Evolutionary conservation across 179 eudicot species (phyloP).

Genomic region (Beta corolliflora): DNA sequence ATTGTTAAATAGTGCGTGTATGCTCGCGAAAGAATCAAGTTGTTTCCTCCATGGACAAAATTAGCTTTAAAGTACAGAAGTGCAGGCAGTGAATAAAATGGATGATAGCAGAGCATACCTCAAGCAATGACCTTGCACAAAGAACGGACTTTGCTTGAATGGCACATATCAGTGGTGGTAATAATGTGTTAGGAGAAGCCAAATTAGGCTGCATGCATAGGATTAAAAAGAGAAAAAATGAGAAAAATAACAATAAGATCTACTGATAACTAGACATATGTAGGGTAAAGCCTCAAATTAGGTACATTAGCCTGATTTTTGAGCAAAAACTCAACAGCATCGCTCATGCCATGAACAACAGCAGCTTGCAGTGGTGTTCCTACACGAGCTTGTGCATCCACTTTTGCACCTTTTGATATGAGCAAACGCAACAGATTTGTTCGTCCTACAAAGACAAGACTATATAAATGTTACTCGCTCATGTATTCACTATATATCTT

Average conservation of each 20-base stretch:
- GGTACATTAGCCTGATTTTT: slow-evolving; percentile 19
- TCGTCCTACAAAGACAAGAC: slow-evolving; percentile 9
- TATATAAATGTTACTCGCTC: neutral
- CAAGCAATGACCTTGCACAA: slow-evolving; percentile 19
- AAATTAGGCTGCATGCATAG: slow-evolving; percentile 21
- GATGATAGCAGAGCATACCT: slow-evolving; percentile 11
- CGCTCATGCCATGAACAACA: slow-evolving; percentile 2
- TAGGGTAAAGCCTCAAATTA: neutral
- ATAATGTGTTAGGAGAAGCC: neutral
- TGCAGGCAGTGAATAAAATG: neutral
- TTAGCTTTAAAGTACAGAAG: neutral
- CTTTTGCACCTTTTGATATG: slow-evolving; percentile 19
- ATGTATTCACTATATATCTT: no score
- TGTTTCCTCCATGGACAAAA: neutral
- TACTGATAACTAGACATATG: neutral
- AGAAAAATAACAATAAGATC: neutral
- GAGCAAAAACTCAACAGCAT: slow-evolving; percentile 23
- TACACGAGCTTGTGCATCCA: neutral
- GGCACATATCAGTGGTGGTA: slow-evolving; percentile 18
- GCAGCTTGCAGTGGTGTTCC: slow-evolving; percentile 25
- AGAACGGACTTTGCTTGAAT: slow-evolving; percentile 1
- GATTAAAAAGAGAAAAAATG: neutral
- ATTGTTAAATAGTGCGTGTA: no score
- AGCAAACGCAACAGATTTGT: slow-evolving; percentile 9
- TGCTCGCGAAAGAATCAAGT: no score